phyloP scores from a whole-genome alignment of 75 land plant species.

The Adiantum capillusveneris region DNA sequence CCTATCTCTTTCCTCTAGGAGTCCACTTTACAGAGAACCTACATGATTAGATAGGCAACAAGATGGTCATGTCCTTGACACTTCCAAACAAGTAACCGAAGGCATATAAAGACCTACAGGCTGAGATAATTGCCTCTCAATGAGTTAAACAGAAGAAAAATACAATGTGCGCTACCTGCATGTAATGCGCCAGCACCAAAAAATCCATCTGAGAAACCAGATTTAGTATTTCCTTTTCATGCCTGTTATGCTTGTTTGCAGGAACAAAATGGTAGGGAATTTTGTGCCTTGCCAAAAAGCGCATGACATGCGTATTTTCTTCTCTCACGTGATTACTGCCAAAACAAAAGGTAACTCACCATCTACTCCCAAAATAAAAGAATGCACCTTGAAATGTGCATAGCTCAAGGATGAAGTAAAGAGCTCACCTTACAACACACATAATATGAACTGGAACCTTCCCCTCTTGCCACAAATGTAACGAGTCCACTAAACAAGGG shows the following conservation, averaged over 20 bases:
- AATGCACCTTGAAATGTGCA: no score
- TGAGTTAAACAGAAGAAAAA: no score
- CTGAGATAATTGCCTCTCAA: no score
- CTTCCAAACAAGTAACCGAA: no score
- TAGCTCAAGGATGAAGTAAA: neutral
- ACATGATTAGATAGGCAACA: no score
- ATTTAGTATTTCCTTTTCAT: conserved; percentile 78
- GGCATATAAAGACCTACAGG: no score
- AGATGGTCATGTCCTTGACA: no score
- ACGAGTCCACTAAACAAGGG: conserved; percentile 81
- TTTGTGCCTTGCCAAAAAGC: conserved; percentile 73
- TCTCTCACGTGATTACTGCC: conserved; percentile 84
- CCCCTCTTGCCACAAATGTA: conserved; percentile 91
- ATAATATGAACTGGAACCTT: conserved; percentile 72
- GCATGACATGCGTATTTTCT: conserved; percentile 74
- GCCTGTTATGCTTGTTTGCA: conserved; percentile 47
- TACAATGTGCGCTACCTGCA: conserved; percentile 66
- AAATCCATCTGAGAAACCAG: conserved; percentile 76
- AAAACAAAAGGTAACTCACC: no score
- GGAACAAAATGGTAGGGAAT: conserved; percentile 82
- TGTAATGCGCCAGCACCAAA: conserved; percentile 92
- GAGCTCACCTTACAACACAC: conserved; percentile 72
- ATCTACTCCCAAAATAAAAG: no score
- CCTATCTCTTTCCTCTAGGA: no score
- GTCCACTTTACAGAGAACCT: no score